Evolutionary conservation across 192 early-diverging fungal species (phyloP).

Genomic region (Coemansia sp.): DNA sequence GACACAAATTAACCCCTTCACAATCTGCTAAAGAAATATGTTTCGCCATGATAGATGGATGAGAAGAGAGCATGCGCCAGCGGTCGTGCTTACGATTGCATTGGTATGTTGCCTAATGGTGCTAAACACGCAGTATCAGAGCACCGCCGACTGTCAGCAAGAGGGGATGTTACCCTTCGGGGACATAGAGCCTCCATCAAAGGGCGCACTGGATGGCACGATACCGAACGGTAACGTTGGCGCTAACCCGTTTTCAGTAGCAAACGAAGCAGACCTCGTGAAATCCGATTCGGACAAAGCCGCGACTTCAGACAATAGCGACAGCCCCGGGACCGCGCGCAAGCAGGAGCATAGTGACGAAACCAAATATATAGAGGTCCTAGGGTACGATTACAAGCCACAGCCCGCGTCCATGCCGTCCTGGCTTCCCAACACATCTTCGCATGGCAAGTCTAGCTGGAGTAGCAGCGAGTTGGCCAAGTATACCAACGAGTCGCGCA

Average conservation of each 20-base stretch:
- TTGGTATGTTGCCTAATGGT: constrained; percentile 17
- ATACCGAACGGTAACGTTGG: neutral
- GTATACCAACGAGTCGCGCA: constrained; percentile 32
- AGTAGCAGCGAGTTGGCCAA: constrained; percentile 3
- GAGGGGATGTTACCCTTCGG: neutral
- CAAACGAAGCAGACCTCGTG: neutral
- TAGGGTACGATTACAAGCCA: constrained; percentile 35
- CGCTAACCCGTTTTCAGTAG: neutral
- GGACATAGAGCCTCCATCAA: neutral
- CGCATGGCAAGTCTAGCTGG: constrained; percentile 1
- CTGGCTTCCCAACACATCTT: constrained; percentile 32
- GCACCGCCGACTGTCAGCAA: constrained; percentile 1
- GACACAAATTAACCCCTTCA: neutral
- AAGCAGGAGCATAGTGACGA: neutral
- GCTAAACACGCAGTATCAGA: constrained; percentile 3
- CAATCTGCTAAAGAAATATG: neutral
- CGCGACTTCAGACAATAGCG: neutral
- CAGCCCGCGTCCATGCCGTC: constrained; percentile 38
- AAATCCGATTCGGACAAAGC: neutral
- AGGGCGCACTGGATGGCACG: neutral
- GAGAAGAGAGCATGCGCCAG: constrained; percentile 18
- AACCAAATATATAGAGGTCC: constrained; percentile 35
- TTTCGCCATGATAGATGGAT: constrained; percentile 4
- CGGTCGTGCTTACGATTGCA: constrained; percentile 4
- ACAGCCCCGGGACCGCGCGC: neutral